These are phyloP conservation scores for Tillandsia leiboldiana DNA, from an alignment of 176 grass and related monocot species.

Conservation along the genomic window DNA sequence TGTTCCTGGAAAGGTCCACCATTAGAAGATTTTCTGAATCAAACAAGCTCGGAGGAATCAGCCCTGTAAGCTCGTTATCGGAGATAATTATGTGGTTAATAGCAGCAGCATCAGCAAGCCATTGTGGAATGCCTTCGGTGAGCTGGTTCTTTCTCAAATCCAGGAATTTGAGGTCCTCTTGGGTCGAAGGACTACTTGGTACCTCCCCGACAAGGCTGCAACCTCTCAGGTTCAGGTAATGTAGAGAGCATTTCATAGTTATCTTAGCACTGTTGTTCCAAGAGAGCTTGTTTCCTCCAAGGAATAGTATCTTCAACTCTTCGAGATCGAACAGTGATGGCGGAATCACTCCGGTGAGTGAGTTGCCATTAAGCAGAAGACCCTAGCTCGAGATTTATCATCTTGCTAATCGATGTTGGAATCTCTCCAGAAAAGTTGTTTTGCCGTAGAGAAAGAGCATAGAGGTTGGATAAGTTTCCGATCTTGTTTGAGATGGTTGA, in stretches of 20 bases:
- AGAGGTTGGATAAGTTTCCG: constrained; percentile 18
- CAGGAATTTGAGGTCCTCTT: constrained; percentile 21
- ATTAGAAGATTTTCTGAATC: constrained; percentile 11
- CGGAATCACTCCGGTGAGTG: constrained; percentile 12
- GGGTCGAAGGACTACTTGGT: constrained; percentile 11
- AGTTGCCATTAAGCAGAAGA: constrained; percentile 13
- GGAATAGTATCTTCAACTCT: constrained; percentile 12
- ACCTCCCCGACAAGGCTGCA: constrained; percentile 13
- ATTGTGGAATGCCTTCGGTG: constrained; percentile 6
- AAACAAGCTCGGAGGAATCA: constrained; percentile 14
- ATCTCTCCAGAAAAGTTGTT: constrained; percentile 18
- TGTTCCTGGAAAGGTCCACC: constrained; percentile 18
- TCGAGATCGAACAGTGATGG: constrained; percentile 22
- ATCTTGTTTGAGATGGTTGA: constrained; percentile 9
- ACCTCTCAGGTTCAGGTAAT: constrained; percentile 7
- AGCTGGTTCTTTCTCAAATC: constrained; percentile 26
- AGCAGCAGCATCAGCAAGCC: constrained; percentile 6
- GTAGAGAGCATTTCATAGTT: constrained; percentile 9
- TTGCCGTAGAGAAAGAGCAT: constrained; percentile 15
- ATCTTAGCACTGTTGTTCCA: constrained; percentile 9
- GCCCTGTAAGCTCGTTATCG: constrained; percentile 9
- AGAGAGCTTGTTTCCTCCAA: constrained; percentile 13
- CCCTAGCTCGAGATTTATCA: constrained; percentile 1
- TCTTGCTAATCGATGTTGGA: constrained; percentile 6
- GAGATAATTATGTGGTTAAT: neutral